Conservation (phyloP, 2,329 filamentous ascomycete species). For the Epichloe coenophiala region DNA sequence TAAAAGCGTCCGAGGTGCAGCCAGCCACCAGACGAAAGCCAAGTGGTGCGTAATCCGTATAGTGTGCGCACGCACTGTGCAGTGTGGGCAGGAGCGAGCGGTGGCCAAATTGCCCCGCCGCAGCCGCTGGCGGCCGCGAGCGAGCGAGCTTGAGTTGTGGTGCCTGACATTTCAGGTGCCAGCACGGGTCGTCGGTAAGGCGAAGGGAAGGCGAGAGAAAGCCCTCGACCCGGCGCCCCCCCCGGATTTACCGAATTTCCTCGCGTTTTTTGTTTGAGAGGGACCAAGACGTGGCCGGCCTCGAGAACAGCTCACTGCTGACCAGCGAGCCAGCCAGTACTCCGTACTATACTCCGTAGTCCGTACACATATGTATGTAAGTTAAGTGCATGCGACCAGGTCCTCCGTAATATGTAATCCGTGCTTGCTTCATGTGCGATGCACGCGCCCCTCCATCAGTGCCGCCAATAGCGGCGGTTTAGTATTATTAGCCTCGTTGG, state of each 20-base stretch:
- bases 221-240: no score
- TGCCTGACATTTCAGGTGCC: constrained; percentile 1
- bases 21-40: not conserved
- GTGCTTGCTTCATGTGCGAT: not conserved
- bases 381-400: no score
- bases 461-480: not conserved
- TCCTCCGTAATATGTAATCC: no score
- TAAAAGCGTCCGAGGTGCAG: not conserved
- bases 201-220: not conserved
- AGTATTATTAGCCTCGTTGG: no score
- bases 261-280: not conserved
- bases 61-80: not conserved
- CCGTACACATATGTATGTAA: no score
- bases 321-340: no score
- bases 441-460: not conserved
- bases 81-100: not conserved
- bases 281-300: not conserved
- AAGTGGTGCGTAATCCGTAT: not conserved
- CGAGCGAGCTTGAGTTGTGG: not conserved
- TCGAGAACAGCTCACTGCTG: no score
- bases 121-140: not conserved
- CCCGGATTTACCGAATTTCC: not conserved
- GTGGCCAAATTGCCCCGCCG: constrained; percentile 1
- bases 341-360: no score
- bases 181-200: no score